Conservation (phyloP, 768 basidiomycete species). For the Cyclocybe cylindracea region DNA sequence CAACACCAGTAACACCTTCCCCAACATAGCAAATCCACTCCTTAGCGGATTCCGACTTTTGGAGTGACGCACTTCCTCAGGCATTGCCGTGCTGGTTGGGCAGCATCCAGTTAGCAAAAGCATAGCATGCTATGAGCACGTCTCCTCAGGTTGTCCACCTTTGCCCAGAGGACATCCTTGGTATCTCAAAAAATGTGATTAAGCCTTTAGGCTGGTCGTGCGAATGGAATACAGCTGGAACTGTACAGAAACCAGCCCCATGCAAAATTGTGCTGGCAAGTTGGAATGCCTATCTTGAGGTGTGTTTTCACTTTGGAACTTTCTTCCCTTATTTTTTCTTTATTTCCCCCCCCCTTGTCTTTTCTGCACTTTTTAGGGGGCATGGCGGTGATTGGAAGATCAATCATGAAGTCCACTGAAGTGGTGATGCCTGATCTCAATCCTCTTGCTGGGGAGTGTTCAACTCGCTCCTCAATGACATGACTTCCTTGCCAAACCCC, state of each 20-base stretch:
- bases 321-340: constrained; percentile 5
- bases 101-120: neutral
- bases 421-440: too few species aligned
- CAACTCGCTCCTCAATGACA: too few species aligned
- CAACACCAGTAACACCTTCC: neutral
- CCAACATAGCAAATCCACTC: constrained; percentile 9
- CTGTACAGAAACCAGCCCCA: constrained; percentile 10
- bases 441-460: too few species aligned
- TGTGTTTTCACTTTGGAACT: constrained; percentile 6
- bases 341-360: neutral
- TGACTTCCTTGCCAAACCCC: too few species aligned
- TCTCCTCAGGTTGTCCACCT: constrained; percentile 11
- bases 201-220: constrained; percentile 21
- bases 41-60: constrained; percentile 24
- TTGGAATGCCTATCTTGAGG: constrained; percentile 30
- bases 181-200: constrained; percentile 25
- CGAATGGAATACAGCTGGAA: constrained; percentile 23
- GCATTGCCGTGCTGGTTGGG: neutral
- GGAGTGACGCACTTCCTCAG: constrained; percentile 7
- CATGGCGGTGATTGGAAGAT: too few species aligned
- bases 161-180: constrained; percentile 18
- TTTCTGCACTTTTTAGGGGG: neutral
- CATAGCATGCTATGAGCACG: constrained; percentile 18
- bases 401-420: too few species aligned
- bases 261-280: constrained; percentile 23